Evolutionary conservation across 1,139 yeast species (phyloP), one percentile per base, ranked within the genome.

Genomic region (Pichiaceae sp.): DNA sequence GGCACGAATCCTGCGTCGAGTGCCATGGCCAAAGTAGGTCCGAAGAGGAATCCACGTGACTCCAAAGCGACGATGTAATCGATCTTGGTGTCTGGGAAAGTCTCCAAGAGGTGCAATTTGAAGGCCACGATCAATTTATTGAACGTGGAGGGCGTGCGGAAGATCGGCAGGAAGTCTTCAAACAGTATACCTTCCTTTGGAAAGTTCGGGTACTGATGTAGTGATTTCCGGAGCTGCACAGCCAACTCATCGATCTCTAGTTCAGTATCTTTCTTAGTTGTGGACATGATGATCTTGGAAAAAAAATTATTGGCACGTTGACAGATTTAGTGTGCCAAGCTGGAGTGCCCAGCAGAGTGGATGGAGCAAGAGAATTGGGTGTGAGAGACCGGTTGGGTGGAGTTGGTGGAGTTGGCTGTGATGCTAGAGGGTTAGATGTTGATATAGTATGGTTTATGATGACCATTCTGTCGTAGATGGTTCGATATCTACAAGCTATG

Each of bases 41-140:
- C 99, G 52, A 91, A 91, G 43, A 91, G 69, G 60, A 91, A 91
- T 1, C 99, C 99, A 62, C 99, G 81, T 39, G 96, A 85, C 62
- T 91, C 99, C 48, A 93, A 72, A 31, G 97, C 99, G 38, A 91
- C 87, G 46, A 91, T 72, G 56, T 82, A 91, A 56, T 91, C 97
- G 42, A 89, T 75, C 52, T 84, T 78, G 32, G 47, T 45, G 24
- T 41, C 38, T 36, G 68, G 61, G 53, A 69, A 70, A 21, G 60
- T 54, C 46, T 71, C 72, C 40, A 76, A 77, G 45, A 91, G 58
- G 54, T 84, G 94, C 43, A 76, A 59, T 62, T 80, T 77, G 66
- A 89, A 83, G 16, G 95, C 95, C 48, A 75, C 76, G 33, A 91
- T 66, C 47, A 91, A 70, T 53, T 82, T 80, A 54, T 80, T 79